Percentiles rank a stretch among this genome's conserved stretches.
phyloP scores from a whole-genome alignment of 164 flowering plant species.

The Chimonanthus praecox region DNA sequence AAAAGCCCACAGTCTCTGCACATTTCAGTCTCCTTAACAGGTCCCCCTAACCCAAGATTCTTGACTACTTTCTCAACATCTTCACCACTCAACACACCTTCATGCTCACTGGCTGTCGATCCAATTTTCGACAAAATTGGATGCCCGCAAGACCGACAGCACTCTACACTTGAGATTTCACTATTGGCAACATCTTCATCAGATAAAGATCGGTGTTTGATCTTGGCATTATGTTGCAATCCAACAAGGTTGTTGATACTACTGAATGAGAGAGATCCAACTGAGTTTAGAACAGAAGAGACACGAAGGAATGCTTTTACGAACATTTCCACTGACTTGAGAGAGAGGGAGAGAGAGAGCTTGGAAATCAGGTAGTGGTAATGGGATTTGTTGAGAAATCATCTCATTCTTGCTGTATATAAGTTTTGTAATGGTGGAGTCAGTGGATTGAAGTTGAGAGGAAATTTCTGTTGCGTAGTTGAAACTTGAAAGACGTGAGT shows the following conservation, averaged over 20 bases:
- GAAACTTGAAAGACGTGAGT: no score
- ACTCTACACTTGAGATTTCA: background rate
- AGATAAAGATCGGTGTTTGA: background rate
- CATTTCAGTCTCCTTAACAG: background rate
- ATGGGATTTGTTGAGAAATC: background rate
- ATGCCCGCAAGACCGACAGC: background rate
- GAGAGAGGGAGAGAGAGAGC: background rate
- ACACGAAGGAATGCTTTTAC: background rate
- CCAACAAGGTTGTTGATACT: background rate
- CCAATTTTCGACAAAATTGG: background rate
- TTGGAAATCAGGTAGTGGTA: background rate
- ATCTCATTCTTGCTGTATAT: background rate
- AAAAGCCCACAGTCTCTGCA: background rate
- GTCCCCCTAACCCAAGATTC: conserved; percentile 3
- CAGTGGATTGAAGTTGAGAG: background rate
- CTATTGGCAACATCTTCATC: background rate
- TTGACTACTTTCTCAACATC: conserved; percentile 3
- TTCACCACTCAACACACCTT: background rate
- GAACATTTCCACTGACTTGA: background rate
- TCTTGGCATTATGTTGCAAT: background rate
- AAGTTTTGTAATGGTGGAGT: background rate
- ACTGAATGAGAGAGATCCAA: background rate
- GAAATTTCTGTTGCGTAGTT: background rate
- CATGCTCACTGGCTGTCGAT: background rate
- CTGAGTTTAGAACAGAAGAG: background rate